Evolutionary conservation across 495 filamentous ascomycete genomes (phyloP), one percentile per base, ranked within the genome.

Genomic region (Oidiodendron maius): DNA sequence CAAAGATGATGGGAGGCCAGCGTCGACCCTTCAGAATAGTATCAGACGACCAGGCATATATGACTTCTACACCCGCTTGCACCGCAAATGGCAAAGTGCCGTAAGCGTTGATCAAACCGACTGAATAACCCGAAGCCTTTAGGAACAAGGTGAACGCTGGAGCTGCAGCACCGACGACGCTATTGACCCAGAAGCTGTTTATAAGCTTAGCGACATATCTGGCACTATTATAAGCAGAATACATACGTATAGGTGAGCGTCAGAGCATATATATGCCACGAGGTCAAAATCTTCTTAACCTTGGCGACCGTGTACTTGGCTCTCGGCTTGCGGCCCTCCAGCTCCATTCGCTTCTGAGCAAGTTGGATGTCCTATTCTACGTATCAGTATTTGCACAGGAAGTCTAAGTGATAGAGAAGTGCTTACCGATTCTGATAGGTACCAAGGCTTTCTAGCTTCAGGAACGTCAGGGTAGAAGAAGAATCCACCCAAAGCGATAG

Each of bases 401-500:
- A n/a, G 9, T 34, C n/a, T 34, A n/a, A 34, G 28, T 9, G 28
- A 34, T 34, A 9, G 8, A n/a, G 9, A 34, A 34, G 28, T 9
- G 8, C 28, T 34, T 34, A 34, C 28, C 28, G 28, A 8, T 34
- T 34, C 9, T n/a, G 28, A 34, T 8, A 34, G n/a, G 28, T 9
- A n/a, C 8, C n/a, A 9, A 9, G 9, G 8, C 28, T n/a, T 34
- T 8, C n/a, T 34, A 8, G 28, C 66, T 32, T 70, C 71, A 2
- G 73, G 72, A 4, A 72, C 63, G 3, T 71, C 71, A 2, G 73
- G 73, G 46, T 73, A 72, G 11, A 74, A 60, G 0, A 52, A 5
- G 40, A 70, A 74, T 0, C 71, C 68, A 25, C 66, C 47, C 1
- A 76, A 3, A 0, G 71, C 73, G n/a, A 75, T 59, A n/a, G 73